Evolutionary conservation across 257 asterid species (phyloP), one percentile per base, ranked within the genome.

Genomic region (Fraxinus cuspidata): DNA sequence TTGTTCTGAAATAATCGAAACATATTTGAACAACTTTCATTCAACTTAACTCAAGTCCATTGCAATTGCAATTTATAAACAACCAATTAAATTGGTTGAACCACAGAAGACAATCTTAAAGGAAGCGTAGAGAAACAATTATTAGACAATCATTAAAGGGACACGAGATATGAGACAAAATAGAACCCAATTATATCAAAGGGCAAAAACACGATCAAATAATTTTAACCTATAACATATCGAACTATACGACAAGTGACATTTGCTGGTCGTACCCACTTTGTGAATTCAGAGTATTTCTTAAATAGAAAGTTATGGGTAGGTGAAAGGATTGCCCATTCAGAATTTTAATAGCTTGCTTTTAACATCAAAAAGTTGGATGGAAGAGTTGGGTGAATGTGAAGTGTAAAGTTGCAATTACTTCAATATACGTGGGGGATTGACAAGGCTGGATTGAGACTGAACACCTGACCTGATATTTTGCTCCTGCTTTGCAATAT

Each of bases 391-490:
- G 28, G 31, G 67, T 21, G 67, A 13, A 58, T 7, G 28, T 58
- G 67, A 10, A 60, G 32, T 10, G 32, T 56, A 12, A 21, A 56
- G 29, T 7, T n/a, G 21, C 25, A 56, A 11, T 21, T 5, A 21
- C 7, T 56, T 60, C 31, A 23, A 10, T 19, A 60, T 70, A 15
- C 78, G 81, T 83, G 76, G 68, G 70, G 31, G 31, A 60, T 23
- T n/a, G 21, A 34, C 73, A 44, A 44, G 42, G 53, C 66, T 18
- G 35, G 80, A 70, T 70, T 73, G 76, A 64, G 78, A 80, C 78
- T 21, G 44, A 47, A 18, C 70, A 76, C 74, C 71, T 51, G 66
- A 77, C 65, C 64, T n/a, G 64, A 19, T 53, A 19, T n/a, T 71
- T 71, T 80, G 74, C 31, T 51, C 42, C 40, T 75, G 37, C 19